Evolutionary conservation across 495 filamentous ascomycete species (phyloP).

Genomic region (Oleoguttula mirabilis): DNA sequence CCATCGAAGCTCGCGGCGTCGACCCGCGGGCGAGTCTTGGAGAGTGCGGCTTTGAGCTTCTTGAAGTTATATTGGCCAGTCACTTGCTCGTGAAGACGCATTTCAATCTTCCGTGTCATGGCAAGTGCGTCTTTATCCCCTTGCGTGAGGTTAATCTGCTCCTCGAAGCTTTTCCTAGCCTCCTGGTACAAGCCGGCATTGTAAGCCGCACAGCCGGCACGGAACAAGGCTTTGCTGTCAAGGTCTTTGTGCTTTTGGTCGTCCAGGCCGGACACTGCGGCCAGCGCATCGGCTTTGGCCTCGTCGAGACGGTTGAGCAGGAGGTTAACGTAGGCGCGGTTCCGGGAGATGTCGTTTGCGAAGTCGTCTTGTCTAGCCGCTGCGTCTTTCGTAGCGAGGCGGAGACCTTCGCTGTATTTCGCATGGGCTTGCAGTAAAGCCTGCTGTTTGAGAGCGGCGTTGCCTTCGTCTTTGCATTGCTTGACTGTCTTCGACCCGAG

Average conservation of each 20-base stretch:
- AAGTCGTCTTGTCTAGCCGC: neutral
- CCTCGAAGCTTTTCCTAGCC: slow-evolving; percentile 8
- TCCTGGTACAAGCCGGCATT: slow-evolving; percentile 12
- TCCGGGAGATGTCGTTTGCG: slow-evolving; percentile 17
- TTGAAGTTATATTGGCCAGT: neutral
- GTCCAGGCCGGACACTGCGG: too few species aligned
- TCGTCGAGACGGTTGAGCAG: slow-evolving; percentile 27
- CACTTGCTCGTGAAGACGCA: neutral
- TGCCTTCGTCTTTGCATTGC: slow-evolving; percentile 28
- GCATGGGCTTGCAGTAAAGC: slow-evolving; percentile 24
- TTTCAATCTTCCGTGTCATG: neutral
- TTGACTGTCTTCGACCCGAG: slow-evolving; percentile 18
- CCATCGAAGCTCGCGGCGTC: slow-evolving; percentile 26
- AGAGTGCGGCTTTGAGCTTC: slow-evolving; percentile 20
- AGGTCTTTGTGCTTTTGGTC: slow-evolving; percentile 24
- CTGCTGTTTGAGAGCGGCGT: slow-evolving; percentile 26
- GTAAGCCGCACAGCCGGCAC: slow-evolving; percentile 21
- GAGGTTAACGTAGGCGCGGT: slow-evolving; percentile 23
- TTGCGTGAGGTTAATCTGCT: neutral
- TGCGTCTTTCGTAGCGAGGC: slow-evolving; percentile 1
- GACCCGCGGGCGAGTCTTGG: slow-evolving; percentile 21
- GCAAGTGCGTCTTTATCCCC: neutral
- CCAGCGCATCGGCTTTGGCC: slow-evolving; percentile 27
- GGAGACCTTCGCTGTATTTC: slow-evolving; percentile 27
- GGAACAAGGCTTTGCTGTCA: slow-evolving; percentile 22